A percentile compares a stretch with the other conserved stretches of the same genome.
These are phyloP conservation scores for Odontarrhena argentea DNA, from an alignment of 345 rosid species.

Conservation along the genomic window DNA sequence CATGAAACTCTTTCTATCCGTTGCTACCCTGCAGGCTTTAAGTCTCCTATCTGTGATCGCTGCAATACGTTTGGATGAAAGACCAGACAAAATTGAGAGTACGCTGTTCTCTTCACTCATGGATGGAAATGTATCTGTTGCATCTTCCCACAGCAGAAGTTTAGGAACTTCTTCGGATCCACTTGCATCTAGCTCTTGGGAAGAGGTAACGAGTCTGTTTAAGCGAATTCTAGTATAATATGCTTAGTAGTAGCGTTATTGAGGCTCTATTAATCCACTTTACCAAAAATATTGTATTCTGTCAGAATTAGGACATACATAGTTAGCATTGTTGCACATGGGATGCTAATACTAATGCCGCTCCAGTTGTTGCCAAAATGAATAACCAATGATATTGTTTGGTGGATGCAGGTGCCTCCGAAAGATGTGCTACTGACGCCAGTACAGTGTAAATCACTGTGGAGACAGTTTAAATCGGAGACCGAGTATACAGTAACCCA, in stretches of 20 bases:
- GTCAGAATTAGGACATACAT: constrained; percentile 6
- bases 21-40: constrained; percentile 54
- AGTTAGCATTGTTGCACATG: not conserved
- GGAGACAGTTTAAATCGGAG: constrained; percentile 82
- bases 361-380: constrained; percentile 1
- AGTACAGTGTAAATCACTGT: constrained; percentile 71
- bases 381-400: constrained; percentile 4
- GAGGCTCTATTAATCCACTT: constrained; percentile 3
- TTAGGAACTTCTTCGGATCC: constrained; percentile 51
- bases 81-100: constrained; percentile 58
- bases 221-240: not conserved
- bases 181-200: constrained; percentile 73
- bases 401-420: constrained; percentile 53
- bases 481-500: constrained; percentile 73
- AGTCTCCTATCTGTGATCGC: constrained; percentile 63
- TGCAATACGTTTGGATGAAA: constrained; percentile 71
- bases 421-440: constrained; percentile 65
- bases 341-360: not conserved
- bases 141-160: constrained; percentile 53
- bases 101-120: constrained; percentile 59
- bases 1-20: constrained; percentile 30
- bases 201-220: constrained; percentile 53
- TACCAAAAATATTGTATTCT: not conserved
- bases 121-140: constrained; percentile 49
- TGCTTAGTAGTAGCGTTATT: not conserved